phyloP scores from a whole-genome alignment of 1,139 yeast species.

The Yamadazyma triangularis region DNA sequence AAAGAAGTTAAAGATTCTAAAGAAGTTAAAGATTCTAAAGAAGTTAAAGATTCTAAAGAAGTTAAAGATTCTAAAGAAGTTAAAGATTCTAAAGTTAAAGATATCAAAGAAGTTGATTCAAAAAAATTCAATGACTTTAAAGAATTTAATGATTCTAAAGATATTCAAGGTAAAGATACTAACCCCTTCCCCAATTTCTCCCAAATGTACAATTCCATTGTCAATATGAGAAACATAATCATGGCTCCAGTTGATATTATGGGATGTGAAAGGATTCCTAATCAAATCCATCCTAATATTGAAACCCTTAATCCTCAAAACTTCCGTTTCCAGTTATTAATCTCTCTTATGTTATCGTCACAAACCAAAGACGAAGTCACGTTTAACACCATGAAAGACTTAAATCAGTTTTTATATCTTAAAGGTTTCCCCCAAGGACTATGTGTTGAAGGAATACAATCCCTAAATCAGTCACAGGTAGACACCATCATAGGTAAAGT shows the following conservation, averaged over 20 bases:
- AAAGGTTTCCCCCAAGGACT: slow-evolving; percentile 29
- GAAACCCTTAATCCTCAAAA: slow-evolving; percentile 27
- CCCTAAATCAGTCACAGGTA: slow-evolving; percentile 51
- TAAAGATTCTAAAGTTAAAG: too few species aligned
- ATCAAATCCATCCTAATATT: slow-evolving; percentile 31
- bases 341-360: slow-evolving; percentile 82
- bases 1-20: too few species aligned
- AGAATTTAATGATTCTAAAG: too few species aligned
- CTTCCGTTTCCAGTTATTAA: slow-evolving; percentile 68
- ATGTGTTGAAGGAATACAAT: slow-evolving; percentile 30
- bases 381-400: slow-evolving; percentile 60
- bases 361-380: slow-evolving; percentile 92
- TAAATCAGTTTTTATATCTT: slow-evolving; percentile 42
- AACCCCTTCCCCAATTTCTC: not conserved
- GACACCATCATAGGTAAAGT: slow-evolving; percentile 71
- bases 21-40: too few species aligned
- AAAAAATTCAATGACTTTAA: slow-evolving; percentile 44
- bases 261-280: slow-evolving; percentile 81
- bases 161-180: too few species aligned
- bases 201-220: slow-evolving; percentile 57
- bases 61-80: too few species aligned
- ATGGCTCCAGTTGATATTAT: slow-evolving; percentile 82
- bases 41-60: too few species aligned
- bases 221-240: slow-evolving; percentile 58
- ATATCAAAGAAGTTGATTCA: slow-evolving; percentile 50